Conservation (phyloP, 768 basidiomycete genomes). For the Hirschioporus abietinus region DNA sequence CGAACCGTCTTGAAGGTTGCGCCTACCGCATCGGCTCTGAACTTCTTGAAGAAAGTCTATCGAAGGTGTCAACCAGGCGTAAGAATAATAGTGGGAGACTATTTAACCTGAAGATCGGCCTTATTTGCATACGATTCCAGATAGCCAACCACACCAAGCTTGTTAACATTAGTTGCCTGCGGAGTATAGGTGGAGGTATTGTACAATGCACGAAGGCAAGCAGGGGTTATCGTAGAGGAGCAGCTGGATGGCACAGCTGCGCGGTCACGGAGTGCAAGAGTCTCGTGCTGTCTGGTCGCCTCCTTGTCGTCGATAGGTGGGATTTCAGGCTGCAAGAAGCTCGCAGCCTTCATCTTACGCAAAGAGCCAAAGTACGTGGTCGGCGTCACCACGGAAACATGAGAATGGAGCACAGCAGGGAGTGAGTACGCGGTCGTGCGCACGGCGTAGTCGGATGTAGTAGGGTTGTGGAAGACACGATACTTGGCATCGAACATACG, state of each 20-base stretch:
- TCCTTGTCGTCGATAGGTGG: constrained; percentile 35
- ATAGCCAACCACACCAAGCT: constrained; percentile 41
- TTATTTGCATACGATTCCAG: constrained; percentile 52
- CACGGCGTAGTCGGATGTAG: constrained; percentile 43
- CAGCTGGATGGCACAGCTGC: constrained; percentile 40
- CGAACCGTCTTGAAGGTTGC: constrained; percentile 20
- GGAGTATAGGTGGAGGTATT: constrained; percentile 28
- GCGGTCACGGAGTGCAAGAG: constrained; percentile 17
- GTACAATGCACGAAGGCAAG: constrained; percentile 30
- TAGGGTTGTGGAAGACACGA: constrained; percentile 46
- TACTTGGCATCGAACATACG: constrained; percentile 57
- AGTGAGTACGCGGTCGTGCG: constrained; percentile 59
- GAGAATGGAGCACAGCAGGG: constrained; percentile 43
- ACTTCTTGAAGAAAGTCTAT: constrained; percentile 50
- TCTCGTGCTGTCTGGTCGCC: constrained; percentile 26
- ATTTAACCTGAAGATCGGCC: constrained; percentile 46
- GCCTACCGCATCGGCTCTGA: constrained; percentile 42
- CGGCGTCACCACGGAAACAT: constrained; percentile 57
- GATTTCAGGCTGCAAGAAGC: constrained; percentile 48
- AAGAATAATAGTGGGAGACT: neutral
- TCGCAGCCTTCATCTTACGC: constrained; percentile 46
- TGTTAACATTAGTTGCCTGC: constrained; percentile 22
- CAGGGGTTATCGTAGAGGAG: constrained; percentile 27
- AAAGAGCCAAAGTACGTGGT: constrained; percentile 57
- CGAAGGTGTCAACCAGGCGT: neutral